phyloP scores from a whole-genome alignment of 2,329 filamentous ascomycete species.

The Rasamsonia emersonii region DNA sequence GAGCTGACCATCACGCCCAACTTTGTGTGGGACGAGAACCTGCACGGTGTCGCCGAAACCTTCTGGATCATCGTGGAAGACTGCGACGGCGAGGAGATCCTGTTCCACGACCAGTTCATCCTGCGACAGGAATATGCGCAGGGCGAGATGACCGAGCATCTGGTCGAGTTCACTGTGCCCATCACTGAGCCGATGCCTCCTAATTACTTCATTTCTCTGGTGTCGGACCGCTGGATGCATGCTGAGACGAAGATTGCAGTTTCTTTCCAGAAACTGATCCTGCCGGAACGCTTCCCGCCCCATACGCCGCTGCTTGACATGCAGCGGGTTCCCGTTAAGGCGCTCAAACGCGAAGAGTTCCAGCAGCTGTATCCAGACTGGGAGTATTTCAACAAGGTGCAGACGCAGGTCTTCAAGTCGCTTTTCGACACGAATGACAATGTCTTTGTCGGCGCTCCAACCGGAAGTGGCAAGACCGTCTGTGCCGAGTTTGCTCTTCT shows the following conservation, averaged over 20 bases:
- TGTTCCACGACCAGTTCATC: slow-evolving; percentile 91
- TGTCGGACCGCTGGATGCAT: slow-evolving; percentile 98
- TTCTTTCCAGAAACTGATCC: slow-evolving; percentile 86
- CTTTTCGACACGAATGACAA: slow-evolving; percentile 87
- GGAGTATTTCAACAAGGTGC: slow-evolving; percentile 90
- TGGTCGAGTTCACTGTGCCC: slow-evolving; percentile 92
- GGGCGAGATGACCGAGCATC: slow-evolving; percentile 80
- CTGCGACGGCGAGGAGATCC: slow-evolving; percentile 89
- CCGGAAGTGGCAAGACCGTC: slow-evolving; percentile 91
- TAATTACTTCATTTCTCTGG: slow-evolving; percentile 92
- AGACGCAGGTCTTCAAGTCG: slow-evolving; percentile 94
- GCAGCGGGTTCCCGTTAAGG: slow-evolving; percentile 80
- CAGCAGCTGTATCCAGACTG: slow-evolving; percentile 72
- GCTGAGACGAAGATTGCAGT: slow-evolving; percentile 89
- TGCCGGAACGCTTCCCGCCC: slow-evolving; percentile 91
- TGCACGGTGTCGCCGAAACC: slow-evolving; percentile 81
- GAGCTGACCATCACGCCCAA: slow-evolving; percentile 88
- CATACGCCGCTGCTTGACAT: slow-evolving; percentile 88
- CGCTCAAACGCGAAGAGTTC: slow-evolving; percentile 79
- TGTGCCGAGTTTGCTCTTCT: slow-evolving; percentile 92
- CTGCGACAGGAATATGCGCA: slow-evolving; percentile 81
- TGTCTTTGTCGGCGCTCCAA: slow-evolving; percentile 84
- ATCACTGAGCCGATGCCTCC: slow-evolving; percentile 97
- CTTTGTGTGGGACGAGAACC: slow-evolving; percentile 86
- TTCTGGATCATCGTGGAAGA: slow-evolving; percentile 99